A percentile compares a stretch with the other conserved stretches of the same genome.
phyloP scores from a whole-genome alignment of 2,329 filamentous ascomycete genomes.

The Aspergillus felis region DNA sequence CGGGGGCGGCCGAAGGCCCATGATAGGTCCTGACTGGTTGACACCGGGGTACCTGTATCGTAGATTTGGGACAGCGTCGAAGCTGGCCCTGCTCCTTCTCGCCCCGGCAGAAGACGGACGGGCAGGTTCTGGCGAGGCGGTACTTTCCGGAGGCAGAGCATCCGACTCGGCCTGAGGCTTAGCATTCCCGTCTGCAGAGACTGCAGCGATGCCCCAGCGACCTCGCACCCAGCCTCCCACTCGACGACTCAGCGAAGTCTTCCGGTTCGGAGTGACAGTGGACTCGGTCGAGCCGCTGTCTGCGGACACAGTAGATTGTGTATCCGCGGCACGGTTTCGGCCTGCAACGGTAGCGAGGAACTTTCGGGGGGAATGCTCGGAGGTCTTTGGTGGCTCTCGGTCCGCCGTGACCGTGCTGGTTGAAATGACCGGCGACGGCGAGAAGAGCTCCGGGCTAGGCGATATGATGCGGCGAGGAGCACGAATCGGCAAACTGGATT shows the following conservation, averaged over 20 bases:
- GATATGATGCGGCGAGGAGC: conserved; percentile 47
- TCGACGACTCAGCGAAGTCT: conserved; percentile 46
- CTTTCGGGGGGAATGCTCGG: conserved; percentile 26
- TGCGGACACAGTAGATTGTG: conserved; percentile 22
- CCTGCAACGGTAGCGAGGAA: conserved; percentile 36
- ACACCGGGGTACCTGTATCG: conserved; percentile 62
- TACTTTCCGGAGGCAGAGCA: conserved; percentile 9
- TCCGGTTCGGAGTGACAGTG: conserved; percentile 19
- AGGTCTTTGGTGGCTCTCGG: conserved; percentile 20
- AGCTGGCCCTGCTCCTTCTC: conserved; percentile 28
- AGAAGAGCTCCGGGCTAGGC: conserved; percentile 39
- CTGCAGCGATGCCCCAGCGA: conserved; percentile 57
- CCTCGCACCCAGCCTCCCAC: conserved; percentile 65
- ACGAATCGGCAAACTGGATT: conserved; percentile 39
- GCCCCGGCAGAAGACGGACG: conserved; percentile 63
- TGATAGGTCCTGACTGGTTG: conserved; percentile 71
- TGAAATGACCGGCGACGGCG: conserved; percentile 37
- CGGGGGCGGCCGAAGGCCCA: conserved; percentile 62
- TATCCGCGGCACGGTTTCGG: conserved; percentile 9
- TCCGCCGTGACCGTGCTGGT: conserved; percentile 34
- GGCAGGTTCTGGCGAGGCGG: conserved; percentile 34
- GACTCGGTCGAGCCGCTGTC: conserved; percentile 20
- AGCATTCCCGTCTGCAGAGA: conserved; percentile 11
- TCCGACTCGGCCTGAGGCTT: conserved; percentile 3
- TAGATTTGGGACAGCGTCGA: conserved; percentile 8